phyloP scores from a whole-genome alignment of 2,329 filamentous ascomycete species.

The Gnomoniopsis smithogilvyi region DNA sequence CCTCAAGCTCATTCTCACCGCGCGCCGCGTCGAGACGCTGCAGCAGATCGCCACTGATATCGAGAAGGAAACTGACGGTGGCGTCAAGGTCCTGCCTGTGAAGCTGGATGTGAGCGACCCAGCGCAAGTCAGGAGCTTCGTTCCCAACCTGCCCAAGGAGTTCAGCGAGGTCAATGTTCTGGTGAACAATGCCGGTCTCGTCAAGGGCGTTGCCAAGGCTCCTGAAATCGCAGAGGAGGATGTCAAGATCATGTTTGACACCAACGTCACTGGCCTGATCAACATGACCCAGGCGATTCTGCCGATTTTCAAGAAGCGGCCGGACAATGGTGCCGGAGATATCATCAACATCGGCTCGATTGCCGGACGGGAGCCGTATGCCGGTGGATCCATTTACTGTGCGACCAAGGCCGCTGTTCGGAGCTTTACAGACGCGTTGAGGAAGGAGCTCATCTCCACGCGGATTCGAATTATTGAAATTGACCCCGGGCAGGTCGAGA shows the following conservation, averaged over 20 bases:
- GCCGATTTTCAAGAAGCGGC: conserved; percentile 74
- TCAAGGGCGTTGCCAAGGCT: conserved; percentile 82
- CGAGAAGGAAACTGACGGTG: conserved; percentile 68
- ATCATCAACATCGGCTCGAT: conserved; percentile 95
- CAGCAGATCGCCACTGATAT: conserved; percentile 76
- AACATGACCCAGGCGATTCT: conserved; percentile 93
- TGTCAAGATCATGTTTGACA: conserved; percentile 82
- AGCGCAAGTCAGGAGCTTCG: conserved; percentile 69
- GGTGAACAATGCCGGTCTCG: conserved; percentile 94
- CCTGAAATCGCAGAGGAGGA: conserved; percentile 80
- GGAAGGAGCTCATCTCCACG: conserved; percentile 78
- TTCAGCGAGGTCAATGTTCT: conserved; percentile 83
- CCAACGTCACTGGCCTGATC: conserved; percentile 89
- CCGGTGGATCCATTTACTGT: conserved; percentile 87
- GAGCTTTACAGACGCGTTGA: conserved; percentile 77
- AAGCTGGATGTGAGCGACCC: conserved; percentile 85
- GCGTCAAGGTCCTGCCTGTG: conserved; percentile 78
- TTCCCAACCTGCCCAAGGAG: conserved; percentile 70
- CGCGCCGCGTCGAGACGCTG: conserved; percentile 77
- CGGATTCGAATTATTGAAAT: conserved; percentile 82
- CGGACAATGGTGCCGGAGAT: conserved; percentile 76
- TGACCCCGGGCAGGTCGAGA: conserved; percentile 91
- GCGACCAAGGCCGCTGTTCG: conserved; percentile 87
- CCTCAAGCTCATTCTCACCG: conserved; percentile 82
- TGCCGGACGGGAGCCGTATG: conserved; percentile 83